Percentiles rank a stretch among this genome's conserved stretches.
Conservation (phyloP, 2,329 filamentous ascomycete genomes). For the Colletotrichum lupini region DNA sequence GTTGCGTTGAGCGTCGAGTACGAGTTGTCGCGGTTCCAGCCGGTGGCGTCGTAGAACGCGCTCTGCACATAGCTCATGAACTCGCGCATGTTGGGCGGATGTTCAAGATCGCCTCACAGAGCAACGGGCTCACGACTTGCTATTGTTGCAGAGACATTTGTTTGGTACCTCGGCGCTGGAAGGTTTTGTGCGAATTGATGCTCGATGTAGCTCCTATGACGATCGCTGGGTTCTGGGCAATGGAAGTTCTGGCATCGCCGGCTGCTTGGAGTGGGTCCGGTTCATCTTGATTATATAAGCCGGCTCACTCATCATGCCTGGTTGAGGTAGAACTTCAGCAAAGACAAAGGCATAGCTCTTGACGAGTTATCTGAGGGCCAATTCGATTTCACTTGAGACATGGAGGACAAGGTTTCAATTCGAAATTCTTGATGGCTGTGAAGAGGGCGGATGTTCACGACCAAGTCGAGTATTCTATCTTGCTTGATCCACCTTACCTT, state of each 20-base stretch:
- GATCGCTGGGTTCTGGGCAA: background rate
- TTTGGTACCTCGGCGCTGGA: background rate
- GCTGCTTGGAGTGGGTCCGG: no score
- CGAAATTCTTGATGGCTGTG: no score
- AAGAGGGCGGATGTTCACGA: no score
- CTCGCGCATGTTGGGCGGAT: constrained; percentile 76
- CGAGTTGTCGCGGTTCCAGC: constrained; percentile 92
- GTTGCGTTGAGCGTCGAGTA: constrained; percentile 89
- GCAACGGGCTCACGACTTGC: constrained; percentile 14
- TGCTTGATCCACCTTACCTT: background rate
- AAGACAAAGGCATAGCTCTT: no score
- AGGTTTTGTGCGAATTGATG: background rate
- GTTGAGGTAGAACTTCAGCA: no score
- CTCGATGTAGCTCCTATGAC: background rate
- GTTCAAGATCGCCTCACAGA: constrained; percentile 4
- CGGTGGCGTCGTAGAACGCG: constrained; percentile 86
- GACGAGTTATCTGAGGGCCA: no score
- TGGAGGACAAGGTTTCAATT: no score
- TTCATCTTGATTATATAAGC: background rate
- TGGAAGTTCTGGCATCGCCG: background rate
- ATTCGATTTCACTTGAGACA: no score
- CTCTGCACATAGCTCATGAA: constrained; percentile 98
- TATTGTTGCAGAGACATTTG: constrained; percentile 20
- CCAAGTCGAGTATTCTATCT: no score
- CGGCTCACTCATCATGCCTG: no score